Conservation (phyloP, 2,329 filamentous ascomycete genomes). For the Ascochyta koolunga region DNA sequence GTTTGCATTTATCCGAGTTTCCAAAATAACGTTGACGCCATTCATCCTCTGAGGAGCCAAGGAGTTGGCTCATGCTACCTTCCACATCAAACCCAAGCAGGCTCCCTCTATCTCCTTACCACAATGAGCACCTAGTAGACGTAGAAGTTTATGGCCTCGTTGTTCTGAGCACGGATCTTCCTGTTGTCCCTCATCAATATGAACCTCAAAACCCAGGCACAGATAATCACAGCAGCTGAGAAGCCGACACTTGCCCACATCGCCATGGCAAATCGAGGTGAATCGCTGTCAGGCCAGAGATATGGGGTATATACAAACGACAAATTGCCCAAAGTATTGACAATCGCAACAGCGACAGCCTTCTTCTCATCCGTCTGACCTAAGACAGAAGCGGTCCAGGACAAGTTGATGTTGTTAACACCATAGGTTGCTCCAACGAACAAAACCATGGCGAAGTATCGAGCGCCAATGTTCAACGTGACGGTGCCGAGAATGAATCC, state of each 20-base stretch:
- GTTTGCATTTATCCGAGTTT: background rate
- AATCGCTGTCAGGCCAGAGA: constrained; percentile 18
- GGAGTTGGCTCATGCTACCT: background rate
- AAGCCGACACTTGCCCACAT: constrained; percentile 24
- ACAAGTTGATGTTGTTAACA: constrained; percentile 44
- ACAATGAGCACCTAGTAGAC: constrained; percentile 17
- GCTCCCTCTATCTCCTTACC: background rate
- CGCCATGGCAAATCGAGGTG: constrained; percentile 21
- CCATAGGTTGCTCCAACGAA: constrained; percentile 41
- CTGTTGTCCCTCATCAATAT: constrained; percentile 26
- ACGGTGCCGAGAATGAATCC: constrained; percentile 38
- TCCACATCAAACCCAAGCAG: background rate
- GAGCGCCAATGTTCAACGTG: constrained; percentile 35
- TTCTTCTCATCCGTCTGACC: constrained; percentile 52
- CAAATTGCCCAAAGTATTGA: constrained; percentile 49
- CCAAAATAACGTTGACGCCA: background rate
- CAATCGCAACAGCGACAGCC: constrained; percentile 48
- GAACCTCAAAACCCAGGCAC: constrained; percentile 25
- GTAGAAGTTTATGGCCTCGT: constrained; percentile 29
- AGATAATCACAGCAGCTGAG: constrained; percentile 15
- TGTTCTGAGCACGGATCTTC: constrained; percentile 23
- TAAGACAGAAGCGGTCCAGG: constrained; percentile 48
- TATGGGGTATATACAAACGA: constrained; percentile 42
- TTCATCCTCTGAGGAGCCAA: background rate
- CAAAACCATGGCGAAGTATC: constrained; percentile 41